Conservation (phyloP, 2,329 filamentous ascomycete species). For the Penicillium sp. region DNA sequence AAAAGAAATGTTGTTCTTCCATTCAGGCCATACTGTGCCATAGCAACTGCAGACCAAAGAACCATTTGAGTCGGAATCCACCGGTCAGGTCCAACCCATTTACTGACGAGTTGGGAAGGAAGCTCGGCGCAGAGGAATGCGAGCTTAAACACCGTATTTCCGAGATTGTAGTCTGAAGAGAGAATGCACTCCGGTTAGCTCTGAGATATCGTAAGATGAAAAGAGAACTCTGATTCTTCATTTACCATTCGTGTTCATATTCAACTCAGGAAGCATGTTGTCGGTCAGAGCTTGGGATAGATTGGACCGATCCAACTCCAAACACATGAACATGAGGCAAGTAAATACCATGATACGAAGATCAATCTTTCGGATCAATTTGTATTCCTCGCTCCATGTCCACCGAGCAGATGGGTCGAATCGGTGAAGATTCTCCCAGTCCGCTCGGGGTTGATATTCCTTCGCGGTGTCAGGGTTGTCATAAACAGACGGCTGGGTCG, state of each 20-base stretch:
- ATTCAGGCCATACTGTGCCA: conserved; percentile 45
- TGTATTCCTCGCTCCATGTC: conserved; percentile 24
- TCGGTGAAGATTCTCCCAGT: conserved; percentile 40
- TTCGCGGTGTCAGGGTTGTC: conserved; percentile 45
- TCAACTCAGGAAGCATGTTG: conserved; percentile 49
- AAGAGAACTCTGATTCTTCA: conserved; percentile 6
- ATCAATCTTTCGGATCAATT: conserved; percentile 20
- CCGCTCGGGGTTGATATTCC: conserved; percentile 28
- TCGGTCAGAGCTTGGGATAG: conserved; percentile 57
- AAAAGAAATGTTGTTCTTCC: conserved; percentile 41
- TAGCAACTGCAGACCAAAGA: conserved; percentile 50
- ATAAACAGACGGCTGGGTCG: conserved; percentile 48
- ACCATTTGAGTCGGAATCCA: conserved; percentile 56
- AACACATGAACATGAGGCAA: conserved; percentile 59
- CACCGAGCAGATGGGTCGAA: conserved; percentile 28
- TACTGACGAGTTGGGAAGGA: conserved; percentile 56
- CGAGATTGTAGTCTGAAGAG: conserved; percentile 52
- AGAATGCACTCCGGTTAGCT: conserved; percentile 46
- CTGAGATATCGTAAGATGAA: not conserved
- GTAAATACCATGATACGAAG: conserved; percentile 24
- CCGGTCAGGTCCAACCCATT: conserved; percentile 53
- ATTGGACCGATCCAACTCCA: conserved; percentile 60
- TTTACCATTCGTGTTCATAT: conserved; percentile 30
- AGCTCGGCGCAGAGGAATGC: conserved; percentile 55
- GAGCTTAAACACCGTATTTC: conserved; percentile 56